These are phyloP conservation scores for Trichoderma sp. DNA, from an alignment of 2,329 filamentous ascomycete genomes.

Conservation along the genomic window DNA sequence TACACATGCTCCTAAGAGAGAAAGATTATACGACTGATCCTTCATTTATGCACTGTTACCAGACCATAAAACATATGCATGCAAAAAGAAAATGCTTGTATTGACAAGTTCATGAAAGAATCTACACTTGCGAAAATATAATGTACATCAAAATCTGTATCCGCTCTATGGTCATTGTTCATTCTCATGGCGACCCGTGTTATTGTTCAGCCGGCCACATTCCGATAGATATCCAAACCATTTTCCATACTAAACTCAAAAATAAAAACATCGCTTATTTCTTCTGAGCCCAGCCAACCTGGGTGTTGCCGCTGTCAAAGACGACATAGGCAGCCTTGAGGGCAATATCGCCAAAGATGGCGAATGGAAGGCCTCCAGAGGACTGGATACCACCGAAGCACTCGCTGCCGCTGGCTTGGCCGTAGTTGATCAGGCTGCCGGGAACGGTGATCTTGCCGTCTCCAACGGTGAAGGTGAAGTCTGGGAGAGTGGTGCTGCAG, in stretches of 20 bases:
- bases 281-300: slow-evolving; percentile 43
- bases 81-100: neutral
- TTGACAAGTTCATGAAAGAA: neutral
- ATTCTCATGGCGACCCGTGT: neutral
- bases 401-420: slow-evolving; percentile 44
- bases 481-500: slow-evolving; percentile 47
- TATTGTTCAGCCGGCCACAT: neutral
- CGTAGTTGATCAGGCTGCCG: slow-evolving; percentile 55
- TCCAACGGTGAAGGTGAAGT: slow-evolving; percentile 58
- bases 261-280: neutral
- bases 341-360: slow-evolving; percentile 63
- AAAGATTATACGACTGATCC: neutral
- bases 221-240: neutral
- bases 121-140: neutral
- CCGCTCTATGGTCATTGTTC: neutral
- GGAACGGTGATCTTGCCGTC: slow-evolving; percentile 57
- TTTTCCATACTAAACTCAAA: neutral
- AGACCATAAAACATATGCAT: neutral
- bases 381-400: slow-evolving; percentile 71
- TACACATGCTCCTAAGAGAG: neutral
- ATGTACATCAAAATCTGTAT: neutral
- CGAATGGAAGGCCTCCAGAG: slow-evolving; percentile 46
- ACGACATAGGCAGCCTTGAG: slow-evolving; percentile 61
- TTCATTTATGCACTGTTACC: neutral
- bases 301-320: slow-evolving; percentile 57